A percentile compares a stretch with the other conserved stretches of the same genome.
Evolutionary conservation across 257 asterid species (phyloP).

Genomic region (Solanum etuberosum): DNA sequence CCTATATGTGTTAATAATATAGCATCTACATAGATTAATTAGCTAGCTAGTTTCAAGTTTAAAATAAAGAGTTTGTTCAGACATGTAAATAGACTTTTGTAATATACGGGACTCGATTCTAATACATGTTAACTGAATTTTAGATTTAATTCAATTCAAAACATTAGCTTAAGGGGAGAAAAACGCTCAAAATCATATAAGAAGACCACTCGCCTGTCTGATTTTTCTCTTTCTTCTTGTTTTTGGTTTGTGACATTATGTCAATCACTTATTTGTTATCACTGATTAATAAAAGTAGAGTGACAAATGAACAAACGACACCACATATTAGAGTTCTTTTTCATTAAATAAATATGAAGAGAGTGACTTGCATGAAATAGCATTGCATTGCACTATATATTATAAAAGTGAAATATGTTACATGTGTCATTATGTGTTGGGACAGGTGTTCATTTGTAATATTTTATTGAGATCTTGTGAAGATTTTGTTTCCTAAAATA

Average conservation of each 20-base stretch:
- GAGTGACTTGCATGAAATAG: neutral
- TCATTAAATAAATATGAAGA: neutral
- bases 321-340: neutral
- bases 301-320: neutral
- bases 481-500: neutral
- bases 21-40: neutral
- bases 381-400: neutral
- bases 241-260: neutral
- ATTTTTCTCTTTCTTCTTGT: neutral
- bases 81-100: neutral
- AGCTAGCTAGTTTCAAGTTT: neutral
- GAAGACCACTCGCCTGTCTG: neutral
- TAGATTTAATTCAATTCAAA: too few relatives aligned
- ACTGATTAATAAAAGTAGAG: neutral
- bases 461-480: neutral
- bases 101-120: too few relatives aligned
- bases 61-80: neutral
- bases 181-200: too few relatives aligned
- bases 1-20: neutral
- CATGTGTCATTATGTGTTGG: neutral
- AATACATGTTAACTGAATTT: neutral
- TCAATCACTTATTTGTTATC: neutral
- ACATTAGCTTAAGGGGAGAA: too few relatives aligned
- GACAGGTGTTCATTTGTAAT: neutral
- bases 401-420: neutral